These are phyloP conservation scores for Candida nonsorbophila DNA, from an alignment of 805 yeast species.

Conservation along the genomic window DNA sequence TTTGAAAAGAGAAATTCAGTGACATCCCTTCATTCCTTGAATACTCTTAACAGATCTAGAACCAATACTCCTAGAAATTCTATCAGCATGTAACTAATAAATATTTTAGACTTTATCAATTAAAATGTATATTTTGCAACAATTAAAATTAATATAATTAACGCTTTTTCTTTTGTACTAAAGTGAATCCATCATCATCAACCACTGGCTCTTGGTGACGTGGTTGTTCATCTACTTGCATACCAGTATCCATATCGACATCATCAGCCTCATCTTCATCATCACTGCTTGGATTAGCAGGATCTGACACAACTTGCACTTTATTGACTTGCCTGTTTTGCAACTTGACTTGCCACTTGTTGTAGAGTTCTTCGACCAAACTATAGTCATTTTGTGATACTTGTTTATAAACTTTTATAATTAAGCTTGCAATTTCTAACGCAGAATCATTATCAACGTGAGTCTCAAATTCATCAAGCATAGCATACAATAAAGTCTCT, in stretches of 20 bases:
- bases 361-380: conserved; percentile 55
- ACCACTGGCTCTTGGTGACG: conserved; percentile 66
- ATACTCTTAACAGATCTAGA: conserved; percentile 32
- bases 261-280: conserved; percentile 43
- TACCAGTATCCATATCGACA: conserved; percentile 21
- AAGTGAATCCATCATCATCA: conserved; percentile 93
- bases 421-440: conserved; percentile 59
- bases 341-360: conserved; percentile 53
- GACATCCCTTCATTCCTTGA: conserved; percentile 34
- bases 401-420: conserved; percentile 63
- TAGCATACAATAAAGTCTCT: conserved; percentile 78
- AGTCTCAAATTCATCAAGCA: conserved; percentile 93
- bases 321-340: conserved; percentile 17
- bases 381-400: conserved; percentile 50
- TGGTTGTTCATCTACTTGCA: conserved; percentile 27
- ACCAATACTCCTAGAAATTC: conserved; percentile 31
- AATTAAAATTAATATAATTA: too few species aligned
- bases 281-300: conserved; percentile 54
- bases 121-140: conserved; percentile 1
- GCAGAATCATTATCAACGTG: conserved; percentile 88
- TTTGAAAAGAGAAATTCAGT: conserved; percentile 30
- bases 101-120: not conserved
- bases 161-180: conserved; percentile 67
- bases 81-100: conserved; percentile 16
- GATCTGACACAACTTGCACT: conserved; percentile 53